Base-by-base conservation (phyloP, 2,329 filamentous ascomycete genomes). In the Ophiostoma sp. region DNA sequence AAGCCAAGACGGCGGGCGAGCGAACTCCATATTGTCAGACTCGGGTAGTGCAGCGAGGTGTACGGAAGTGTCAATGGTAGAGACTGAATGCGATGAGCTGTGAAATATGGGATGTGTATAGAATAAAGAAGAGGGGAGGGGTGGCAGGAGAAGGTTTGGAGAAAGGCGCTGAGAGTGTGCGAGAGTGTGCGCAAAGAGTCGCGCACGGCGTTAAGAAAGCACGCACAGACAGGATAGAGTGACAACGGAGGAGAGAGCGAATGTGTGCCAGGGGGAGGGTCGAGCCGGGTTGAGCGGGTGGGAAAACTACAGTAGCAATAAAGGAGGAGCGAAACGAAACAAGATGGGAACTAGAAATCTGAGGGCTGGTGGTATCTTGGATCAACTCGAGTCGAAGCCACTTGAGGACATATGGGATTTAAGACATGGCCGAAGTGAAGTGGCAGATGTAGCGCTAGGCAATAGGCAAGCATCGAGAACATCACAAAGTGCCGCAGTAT, bases 191-290 rank as follows among this genome's bases (percentile, higher is more conserved):
- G 27, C 49, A 55, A 18, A 55, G 18, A 55, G 49, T n/a, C 49
- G 49, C 49, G 49, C 49, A 18, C 49, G 49, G 49, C 49, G 49
- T 55, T 9, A 55, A 55, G n/a, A 55, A 55, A n/a, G 49, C n/a
- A 18, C 49, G 49, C 49, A 55, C 49, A 55, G 49, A 55, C 49
- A 27, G 49, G n/a, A 9, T 55, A 55, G 49, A 55, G 49, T 55
- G 49, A 18, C 27, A 55, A 18, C 27, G 18, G 18, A 11, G 27
- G 14, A 16, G 42, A 27, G 27, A 27, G 27, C 27, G 27, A 27
- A 27, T 45, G 42, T 45, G 45, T 47, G 45, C 14, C 14, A n/a
- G 44, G 45, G 45, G 18, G 47, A 52, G 16, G 6, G 16, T n/a
- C 18, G 16, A n/a, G 47, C 27, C 49, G 49, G 49, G 49, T 55